These are phyloP conservation scores for Hirschioporus abietinus DNA, from an alignment of 768 basidiomycete genomes.

Conservation along the genomic window DNA sequence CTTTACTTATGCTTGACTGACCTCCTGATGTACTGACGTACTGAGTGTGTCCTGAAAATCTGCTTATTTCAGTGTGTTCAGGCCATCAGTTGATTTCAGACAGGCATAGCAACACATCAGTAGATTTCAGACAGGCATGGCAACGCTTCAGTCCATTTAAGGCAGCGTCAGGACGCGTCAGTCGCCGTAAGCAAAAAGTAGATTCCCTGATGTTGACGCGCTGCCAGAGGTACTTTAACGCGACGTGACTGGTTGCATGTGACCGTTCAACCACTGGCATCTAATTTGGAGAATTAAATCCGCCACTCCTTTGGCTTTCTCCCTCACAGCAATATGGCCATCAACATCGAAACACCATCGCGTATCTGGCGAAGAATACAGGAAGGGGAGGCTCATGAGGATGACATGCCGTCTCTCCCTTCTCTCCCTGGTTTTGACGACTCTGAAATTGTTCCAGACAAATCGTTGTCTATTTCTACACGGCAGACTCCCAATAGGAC, in stretches of 20 bases:
- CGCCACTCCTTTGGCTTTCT: not conserved
- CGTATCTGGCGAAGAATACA: constrained; percentile 82
- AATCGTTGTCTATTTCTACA: not conserved
- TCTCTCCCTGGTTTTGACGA: constrained; percentile 71
- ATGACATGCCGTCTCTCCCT: constrained; percentile 78
- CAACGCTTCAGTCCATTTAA: too few species aligned
- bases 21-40: too few species aligned
- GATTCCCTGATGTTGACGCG: too few species aligned
- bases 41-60: too few species aligned
- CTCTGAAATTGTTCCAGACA: constrained; percentile 26
- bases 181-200: too few species aligned
- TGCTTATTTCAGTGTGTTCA: too few species aligned
- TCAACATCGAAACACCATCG: constrained; percentile 64
- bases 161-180: too few species aligned
- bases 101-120: too few species aligned
- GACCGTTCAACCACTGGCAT: constrained; percentile 1
- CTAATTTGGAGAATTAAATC: not conserved
- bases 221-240: not conserved
- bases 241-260: not conserved
- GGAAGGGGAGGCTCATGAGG: constrained; percentile 49
- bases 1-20: too few species aligned
- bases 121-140: too few species aligned
- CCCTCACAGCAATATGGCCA: not conserved
- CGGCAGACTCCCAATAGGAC: not conserved
- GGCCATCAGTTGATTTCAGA: too few species aligned